Percentiles rank a stretch among this genome's conserved stretches.
phyloP scores from a whole-genome alignment of 192 early-diverging fungal genomes.

The Lunasporangiospora selenospora region DNA sequence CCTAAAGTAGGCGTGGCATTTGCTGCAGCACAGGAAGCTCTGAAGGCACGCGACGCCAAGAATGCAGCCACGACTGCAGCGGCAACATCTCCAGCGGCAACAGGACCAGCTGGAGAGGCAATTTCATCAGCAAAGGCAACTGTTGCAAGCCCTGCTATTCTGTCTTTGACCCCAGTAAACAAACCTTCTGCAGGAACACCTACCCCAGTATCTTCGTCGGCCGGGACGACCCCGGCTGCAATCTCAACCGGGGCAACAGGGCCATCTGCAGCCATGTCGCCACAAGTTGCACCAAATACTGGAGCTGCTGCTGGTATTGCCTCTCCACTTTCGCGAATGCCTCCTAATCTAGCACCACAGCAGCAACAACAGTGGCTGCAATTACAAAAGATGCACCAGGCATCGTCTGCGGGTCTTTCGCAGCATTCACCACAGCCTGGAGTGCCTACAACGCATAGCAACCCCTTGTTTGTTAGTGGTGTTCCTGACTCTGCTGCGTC shows the following conservation, averaged over 20 bases:
- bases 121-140: background rate
- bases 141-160: too few relatives aligned
- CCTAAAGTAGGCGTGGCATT: slow-evolving; percentile 38
- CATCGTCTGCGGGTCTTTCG: too few relatives aligned
- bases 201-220: too few relatives aligned
- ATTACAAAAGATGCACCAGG: slow-evolving; percentile 6
- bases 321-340: slow-evolving; percentile 6
- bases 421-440: too few relatives aligned
- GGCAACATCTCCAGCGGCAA: background rate
- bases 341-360: slow-evolving; percentile 10
- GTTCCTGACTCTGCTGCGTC: too few relatives aligned
- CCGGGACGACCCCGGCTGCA: too few relatives aligned
- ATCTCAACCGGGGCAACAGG: slow-evolving; percentile 1
- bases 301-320: slow-evolving; percentile 14
- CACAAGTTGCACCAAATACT: slow-evolving; percentile 8
- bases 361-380: slow-evolving; percentile 31
- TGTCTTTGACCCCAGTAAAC: background rate
- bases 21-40: slow-evolving; percentile 21
- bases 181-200: too few relatives aligned
- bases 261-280: background rate
- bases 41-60: slow-evolving; percentile 12
- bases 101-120: background rate
- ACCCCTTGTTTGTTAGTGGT: too few relatives aligned
- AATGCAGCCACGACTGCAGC: background rate
- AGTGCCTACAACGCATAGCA: too few relatives aligned